A percentile compares a stretch with the other conserved stretches of the same genome.
These are phyloP conservation scores for Zizania latifolia DNA, from an alignment of 176 grass and related monocot species.

Conservation along the genomic window DNA sequence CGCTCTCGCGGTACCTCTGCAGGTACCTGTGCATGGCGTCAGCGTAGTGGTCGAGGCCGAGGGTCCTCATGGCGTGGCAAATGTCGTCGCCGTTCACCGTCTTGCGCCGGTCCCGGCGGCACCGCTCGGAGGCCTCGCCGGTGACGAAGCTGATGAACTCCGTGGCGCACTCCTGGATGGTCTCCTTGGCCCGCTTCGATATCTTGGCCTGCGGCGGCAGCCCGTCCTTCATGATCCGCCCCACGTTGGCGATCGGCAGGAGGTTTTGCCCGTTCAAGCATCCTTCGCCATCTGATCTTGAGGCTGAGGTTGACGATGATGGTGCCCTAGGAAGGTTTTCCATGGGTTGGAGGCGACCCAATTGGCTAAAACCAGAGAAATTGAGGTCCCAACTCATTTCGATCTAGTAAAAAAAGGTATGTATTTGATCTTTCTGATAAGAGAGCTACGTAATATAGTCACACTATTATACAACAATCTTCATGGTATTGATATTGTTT, in stretches of 20 bases:
- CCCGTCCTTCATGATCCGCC: slow-evolving; percentile 64
- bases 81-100: slow-evolving; percentile 78
- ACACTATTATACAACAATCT: neutral
- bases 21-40: slow-evolving; percentile 69
- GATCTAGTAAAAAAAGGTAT: neutral
- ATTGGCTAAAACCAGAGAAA: slow-evolving; percentile 14
- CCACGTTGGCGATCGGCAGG: slow-evolving; percentile 68
- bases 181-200: slow-evolving; percentile 66
- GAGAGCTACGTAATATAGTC: neutral
- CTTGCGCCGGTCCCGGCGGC: slow-evolving; percentile 62
- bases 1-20: slow-evolving; percentile 57
- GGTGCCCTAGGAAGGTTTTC: slow-evolving; percentile 13
- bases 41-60: slow-evolving; percentile 74
- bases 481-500: neutral
- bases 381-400: slow-evolving; percentile 2
- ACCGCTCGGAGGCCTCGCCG: slow-evolving; percentile 64
- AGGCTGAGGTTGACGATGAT: slow-evolving; percentile 11
- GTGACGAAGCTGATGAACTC: slow-evolving; percentile 84
- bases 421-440: neutral
- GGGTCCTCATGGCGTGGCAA: slow-evolving; percentile 52
- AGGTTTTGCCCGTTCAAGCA: slow-evolving; percentile 20
- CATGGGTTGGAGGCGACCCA: neutral
- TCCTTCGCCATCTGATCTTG: neutral
- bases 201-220: slow-evolving; percentile 65
- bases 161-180: slow-evolving; percentile 66